Conservation (phyloP, 495 filamentous ascomycete species). For the Neurospora sp. region DNA sequence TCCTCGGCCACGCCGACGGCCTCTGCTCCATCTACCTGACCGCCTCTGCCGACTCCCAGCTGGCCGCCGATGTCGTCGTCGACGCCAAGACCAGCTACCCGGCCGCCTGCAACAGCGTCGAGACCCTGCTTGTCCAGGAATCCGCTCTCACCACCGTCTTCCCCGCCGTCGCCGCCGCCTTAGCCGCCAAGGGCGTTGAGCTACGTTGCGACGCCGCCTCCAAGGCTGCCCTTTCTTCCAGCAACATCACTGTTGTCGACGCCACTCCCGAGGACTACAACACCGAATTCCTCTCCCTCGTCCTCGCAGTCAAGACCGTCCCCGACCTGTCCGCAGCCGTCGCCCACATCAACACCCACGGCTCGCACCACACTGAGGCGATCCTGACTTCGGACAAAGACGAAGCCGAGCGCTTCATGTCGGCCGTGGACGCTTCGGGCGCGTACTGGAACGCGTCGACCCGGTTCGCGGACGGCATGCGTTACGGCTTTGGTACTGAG, state of each 20-base stretch:
- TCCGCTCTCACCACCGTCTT: constrained; percentile 57
- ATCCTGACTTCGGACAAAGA: constrained; percentile 63
- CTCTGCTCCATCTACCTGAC: constrained; percentile 87
- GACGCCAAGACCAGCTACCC: constrained; percentile 92
- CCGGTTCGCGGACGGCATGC: constrained; percentile 90
- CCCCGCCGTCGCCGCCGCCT: constrained; percentile 56
- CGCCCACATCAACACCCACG: constrained; percentile 80
- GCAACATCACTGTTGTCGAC: no score
- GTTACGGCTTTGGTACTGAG: constrained; percentile 95
- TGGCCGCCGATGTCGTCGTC: constrained; percentile 67
- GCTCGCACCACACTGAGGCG: constrained; percentile 89
- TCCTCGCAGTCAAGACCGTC: constrained; percentile 76
- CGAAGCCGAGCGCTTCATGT: constrained; percentile 70
- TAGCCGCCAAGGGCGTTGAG: constrained; percentile 66
- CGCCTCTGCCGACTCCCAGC: constrained; percentile 58
- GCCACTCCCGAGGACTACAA: constrained; percentile 47
- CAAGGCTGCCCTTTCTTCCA: constrained; percentile 32
- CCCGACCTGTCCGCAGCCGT: constrained; percentile 58
- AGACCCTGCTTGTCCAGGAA: constrained; percentile 80
- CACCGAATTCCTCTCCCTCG: constrained; percentile 83
- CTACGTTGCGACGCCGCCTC: constrained; percentile 71
- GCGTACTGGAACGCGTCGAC: constrained; percentile 97
- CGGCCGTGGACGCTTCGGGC: constrained; percentile 74
- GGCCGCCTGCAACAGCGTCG: constrained; percentile 90
- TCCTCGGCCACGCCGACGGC: constrained; percentile 93